These are phyloP conservation scores for Mortierella alpina DNA, from an alignment of 192 early-diverging fungal genomes.

Conservation along the genomic window DNA sequence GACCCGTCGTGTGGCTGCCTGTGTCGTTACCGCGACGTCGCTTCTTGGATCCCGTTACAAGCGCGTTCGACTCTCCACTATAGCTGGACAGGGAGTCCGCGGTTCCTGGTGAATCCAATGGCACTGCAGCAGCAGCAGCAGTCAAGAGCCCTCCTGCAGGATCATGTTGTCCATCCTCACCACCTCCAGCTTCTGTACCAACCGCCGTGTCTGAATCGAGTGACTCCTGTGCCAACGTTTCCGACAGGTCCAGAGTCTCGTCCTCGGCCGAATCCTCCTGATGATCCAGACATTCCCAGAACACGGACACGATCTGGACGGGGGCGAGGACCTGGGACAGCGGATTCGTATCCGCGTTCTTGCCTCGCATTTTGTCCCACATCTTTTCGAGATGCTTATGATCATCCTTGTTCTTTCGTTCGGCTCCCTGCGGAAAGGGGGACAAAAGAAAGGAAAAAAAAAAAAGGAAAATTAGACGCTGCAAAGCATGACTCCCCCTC, in stretches of 20 bases:
- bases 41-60: slow-evolving; percentile 22
- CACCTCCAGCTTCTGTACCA: neutral
- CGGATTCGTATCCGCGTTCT: slow-evolving; percentile 39
- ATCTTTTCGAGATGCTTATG: slow-evolving; percentile 75
- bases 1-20: neutral
- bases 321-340: slow-evolving; percentile 52
- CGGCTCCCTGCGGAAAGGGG: slow-evolving; percentile 72
- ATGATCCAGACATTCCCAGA: slow-evolving; percentile 55
- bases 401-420: slow-evolving; percentile 85
- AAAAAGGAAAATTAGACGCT: neutral
- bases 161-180: neutral
- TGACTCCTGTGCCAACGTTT: slow-evolving; percentile 48
- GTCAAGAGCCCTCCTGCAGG: neutral
- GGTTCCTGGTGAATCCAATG: neutral
- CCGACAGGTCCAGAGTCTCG: slow-evolving; percentile 61
- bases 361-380: slow-evolving; percentile 70
- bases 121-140: neutral
- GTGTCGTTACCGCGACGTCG: slow-evolving; percentile 16
- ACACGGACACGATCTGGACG: slow-evolving; percentile 43
- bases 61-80: slow-evolving; percentile 16
- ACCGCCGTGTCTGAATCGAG: slow-evolving; percentile 10
- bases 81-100: too few relatives aligned
- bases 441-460: neutral
- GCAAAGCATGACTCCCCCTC: neutral
- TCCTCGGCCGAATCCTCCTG: slow-evolving; percentile 55